These are phyloP conservation scores for Xanthoparmelia taractica DNA, from an alignment of 495 filamentous ascomycete genomes.

Conservation along the genomic window DNA sequence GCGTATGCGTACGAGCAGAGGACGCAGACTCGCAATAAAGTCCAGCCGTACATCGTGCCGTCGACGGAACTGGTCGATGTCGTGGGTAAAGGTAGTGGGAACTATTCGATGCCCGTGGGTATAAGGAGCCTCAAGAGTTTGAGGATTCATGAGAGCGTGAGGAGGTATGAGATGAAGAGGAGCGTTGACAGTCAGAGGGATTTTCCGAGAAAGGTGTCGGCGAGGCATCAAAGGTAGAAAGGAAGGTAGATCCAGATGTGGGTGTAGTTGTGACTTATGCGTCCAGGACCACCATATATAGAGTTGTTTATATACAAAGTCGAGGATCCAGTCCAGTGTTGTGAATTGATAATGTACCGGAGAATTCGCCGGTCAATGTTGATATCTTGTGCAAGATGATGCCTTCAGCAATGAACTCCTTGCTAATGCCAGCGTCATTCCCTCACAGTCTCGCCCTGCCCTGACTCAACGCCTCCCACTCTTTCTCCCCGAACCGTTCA, in stretches of 20 bases:
- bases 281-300: background rate
- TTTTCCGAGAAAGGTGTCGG: background rate
- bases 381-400: background rate
- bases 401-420: background rate
- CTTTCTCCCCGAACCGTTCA: constrained; percentile 52
- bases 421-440: background rate
- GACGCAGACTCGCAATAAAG: constrained; percentile 42
- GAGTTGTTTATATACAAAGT: background rate
- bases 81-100: constrained; percentile 15
- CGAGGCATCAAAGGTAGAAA: background rate
- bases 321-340: background rate
- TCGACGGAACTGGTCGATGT: constrained; percentile 42
- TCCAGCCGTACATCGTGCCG: constrained; percentile 44
- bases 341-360: background rate
- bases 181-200: background rate
- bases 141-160: constrained; percentile 8
- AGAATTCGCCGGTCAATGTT: background rate
- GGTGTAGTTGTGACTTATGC: background rate
- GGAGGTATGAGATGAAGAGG: background rate
- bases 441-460: constrained; percentile 62
- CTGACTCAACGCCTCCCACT: constrained; percentile 60
- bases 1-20: constrained; percentile 64
- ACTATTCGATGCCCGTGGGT: background rate
- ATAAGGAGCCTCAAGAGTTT: background rate
- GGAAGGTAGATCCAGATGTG: background rate